Base-by-base conservation (phyloP, 2,329 filamentous ascomycete genomes). In the Balansia obtecta region DNA sequence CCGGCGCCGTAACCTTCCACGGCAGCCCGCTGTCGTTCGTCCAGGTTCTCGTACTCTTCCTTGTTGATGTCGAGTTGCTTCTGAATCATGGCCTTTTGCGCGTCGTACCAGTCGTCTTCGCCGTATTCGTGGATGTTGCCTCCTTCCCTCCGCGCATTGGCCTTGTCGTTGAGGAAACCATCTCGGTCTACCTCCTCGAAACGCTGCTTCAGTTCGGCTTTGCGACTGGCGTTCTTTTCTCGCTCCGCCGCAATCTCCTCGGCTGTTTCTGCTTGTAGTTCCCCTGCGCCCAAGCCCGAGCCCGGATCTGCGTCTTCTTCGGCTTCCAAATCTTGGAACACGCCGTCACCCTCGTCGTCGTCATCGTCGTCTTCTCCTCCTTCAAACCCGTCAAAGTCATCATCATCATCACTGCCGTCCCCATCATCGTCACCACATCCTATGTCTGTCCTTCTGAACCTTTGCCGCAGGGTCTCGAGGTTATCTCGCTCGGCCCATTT, bases 171-270 rank as follows among this genome's bases (percentile, higher is more conserved):
- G 60, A 86, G 82, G 64, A 96, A 90, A 0, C 93, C 93, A 63
- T 98, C 93, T n/a, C 88, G 80, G 63, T 98, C 93, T 72, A 98
- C 93, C 66, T 97, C 90, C 62, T 98, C 93, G 62, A 98, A 98
- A 1, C 94, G 82, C 48, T 94, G 74, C 64, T 88, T 94, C 49
- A 98, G 79, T 65, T 98, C 93, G 68, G 96, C 93, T 67, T 98
- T 98, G 56, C 87, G 79, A 56, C 83, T 81, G 2, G 93, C 93
- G 61, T 98, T 98, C 66, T 81, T 86, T 58, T 88, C 88, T 57
- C 93, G 85, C 69, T 98, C 93, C 3, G 83, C 86, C 54, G 91
- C 88, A n/a, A 97, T 74, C 45, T 68, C 72, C n/a, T 72, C 68
- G 12, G 66, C 67, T 2, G 68, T 61, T 50, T 70, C 67, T 2